A percentile compares a stretch with the other conserved stretches of the same genome.
Evolutionary conservation across 805 yeast genomes (phyloP).

Genomic region (Lachancea cidri): DNA sequence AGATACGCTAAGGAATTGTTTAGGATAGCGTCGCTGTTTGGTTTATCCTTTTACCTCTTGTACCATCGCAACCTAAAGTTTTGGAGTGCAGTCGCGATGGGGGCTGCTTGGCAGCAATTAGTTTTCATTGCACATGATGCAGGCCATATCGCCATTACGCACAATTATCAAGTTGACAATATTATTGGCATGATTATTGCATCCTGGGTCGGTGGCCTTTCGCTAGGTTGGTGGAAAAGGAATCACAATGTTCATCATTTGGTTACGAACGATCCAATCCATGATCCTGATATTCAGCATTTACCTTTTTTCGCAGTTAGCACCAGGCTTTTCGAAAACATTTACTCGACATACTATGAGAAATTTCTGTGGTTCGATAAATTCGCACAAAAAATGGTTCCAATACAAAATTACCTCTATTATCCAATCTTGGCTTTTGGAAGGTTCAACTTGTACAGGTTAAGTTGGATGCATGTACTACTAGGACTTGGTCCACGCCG

Average conservation of each 20-base stretch:
- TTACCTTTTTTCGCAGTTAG: slow-evolving; percentile 87
- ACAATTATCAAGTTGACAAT: slow-evolving; percentile 71
- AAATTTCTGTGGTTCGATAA: slow-evolving; percentile 62
- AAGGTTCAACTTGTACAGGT: slow-evolving; percentile 74
- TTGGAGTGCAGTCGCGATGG: slow-evolving; percentile 60
- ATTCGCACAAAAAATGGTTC: slow-evolving; percentile 53
- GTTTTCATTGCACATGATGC: slow-evolving; percentile 89
- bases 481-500: slow-evolving; percentile 72
- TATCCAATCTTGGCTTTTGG: slow-evolving; percentile 81
- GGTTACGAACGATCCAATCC: slow-evolving; percentile 87
- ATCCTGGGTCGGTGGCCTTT: slow-evolving; percentile 79
- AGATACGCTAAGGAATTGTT: slow-evolving; percentile 64
- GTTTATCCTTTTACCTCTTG: slow-evolving; percentile 46
- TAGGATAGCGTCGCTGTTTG: slow-evolving; percentile 52
- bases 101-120: slow-evolving; percentile 83
- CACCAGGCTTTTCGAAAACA: slow-evolving; percentile 57
- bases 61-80: slow-evolving; percentile 38
- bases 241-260: slow-evolving; percentile 92
- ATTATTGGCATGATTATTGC: slow-evolving; percentile 69
- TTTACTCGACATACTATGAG: slow-evolving; percentile 79
- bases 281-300: slow-evolving; percentile 93
- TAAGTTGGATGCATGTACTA: slow-evolving; percentile 74
- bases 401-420: slow-evolving; percentile 62
- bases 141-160: slow-evolving; percentile 81
- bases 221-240: slow-evolving; percentile 92